These are phyloP conservation scores for Blastobotrys parvus DNA, from an alignment of 805 yeast genomes.

Conservation along the genomic window DNA sequence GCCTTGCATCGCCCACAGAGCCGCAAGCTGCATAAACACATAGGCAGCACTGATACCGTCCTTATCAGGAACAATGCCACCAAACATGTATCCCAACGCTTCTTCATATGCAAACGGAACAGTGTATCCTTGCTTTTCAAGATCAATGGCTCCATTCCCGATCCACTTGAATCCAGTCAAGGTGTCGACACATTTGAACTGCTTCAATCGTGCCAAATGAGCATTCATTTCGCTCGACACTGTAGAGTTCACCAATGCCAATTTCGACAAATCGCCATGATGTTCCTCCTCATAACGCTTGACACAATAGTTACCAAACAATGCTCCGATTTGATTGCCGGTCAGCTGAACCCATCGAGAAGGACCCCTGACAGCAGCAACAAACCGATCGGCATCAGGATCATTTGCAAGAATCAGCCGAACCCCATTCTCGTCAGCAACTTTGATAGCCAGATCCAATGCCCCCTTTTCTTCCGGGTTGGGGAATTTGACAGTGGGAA, in stretches of 20 bases:
- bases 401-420: slow-evolving; percentile 77
- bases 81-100: slow-evolving; percentile 91
- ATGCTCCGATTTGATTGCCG: slow-evolving; percentile 84
- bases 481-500: slow-evolving; percentile 82
- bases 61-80: slow-evolving; percentile 68
- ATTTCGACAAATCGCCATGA: slow-evolving; percentile 17
- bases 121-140: slow-evolving; percentile 50
- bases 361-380: slow-evolving; percentile 55
- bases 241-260: slow-evolving; percentile 73
- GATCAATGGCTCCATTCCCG: slow-evolving; percentile 76
- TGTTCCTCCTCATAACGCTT: slow-evolving; percentile 26
- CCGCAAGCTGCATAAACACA: slow-evolving; percentile 64
- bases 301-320: slow-evolving; percentile 64
- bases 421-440: slow-evolving; percentile 46
- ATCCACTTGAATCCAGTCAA: slow-evolving; percentile 97
- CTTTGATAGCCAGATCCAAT: slow-evolving; percentile 54
- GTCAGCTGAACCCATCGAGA: slow-evolving; percentile 68
- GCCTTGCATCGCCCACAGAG: slow-evolving; percentile 38
- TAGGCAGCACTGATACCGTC: slow-evolving; percentile 83
- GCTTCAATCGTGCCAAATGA: slow-evolving; percentile 54
- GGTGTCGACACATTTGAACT: slow-evolving; percentile 67
- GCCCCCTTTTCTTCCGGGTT: slow-evolving; percentile 97
- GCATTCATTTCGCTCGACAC: slow-evolving; percentile 81
- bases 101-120: slow-evolving; percentile 94
- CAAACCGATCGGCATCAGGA: slow-evolving; percentile 95